Conservation (phyloP, 1,139 yeast genomes). For the Nakaseomyces sp. region DNA sequence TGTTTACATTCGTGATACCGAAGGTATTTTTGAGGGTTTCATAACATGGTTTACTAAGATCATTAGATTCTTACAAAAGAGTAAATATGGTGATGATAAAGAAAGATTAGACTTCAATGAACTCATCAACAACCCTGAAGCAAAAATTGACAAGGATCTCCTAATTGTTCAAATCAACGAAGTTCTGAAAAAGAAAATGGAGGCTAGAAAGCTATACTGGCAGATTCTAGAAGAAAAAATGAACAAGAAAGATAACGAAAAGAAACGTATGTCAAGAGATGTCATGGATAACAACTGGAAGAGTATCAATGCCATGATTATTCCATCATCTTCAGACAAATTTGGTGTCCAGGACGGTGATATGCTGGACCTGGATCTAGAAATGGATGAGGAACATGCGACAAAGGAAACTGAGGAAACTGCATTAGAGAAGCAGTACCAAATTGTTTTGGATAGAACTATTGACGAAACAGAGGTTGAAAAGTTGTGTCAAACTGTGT, state of each 20-base stretch:
- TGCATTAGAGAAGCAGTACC: constrained; percentile 23
- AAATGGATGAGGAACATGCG: constrained; percentile 28
- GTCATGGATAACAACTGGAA: constrained; percentile 42
- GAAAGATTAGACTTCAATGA: constrained; percentile 35
- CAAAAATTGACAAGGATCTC: constrained; percentile 29
- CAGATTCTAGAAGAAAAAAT: constrained; percentile 27
- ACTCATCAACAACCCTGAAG: constrained; percentile 22
- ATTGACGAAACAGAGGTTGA: constrained; percentile 32
- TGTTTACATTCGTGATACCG: constrained; percentile 65
- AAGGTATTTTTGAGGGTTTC: constrained; percentile 58
- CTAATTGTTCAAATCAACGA: constrained; percentile 39
- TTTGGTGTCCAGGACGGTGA: constrained; percentile 57
- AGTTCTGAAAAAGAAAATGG: constrained; percentile 38
- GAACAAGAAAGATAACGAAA: constrained; percentile 14
- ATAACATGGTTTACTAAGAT: constrained; percentile 62
- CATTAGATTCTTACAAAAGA: constrained; percentile 51
- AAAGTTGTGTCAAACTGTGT: constrained; percentile 16
- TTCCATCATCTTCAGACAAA: constrained; percentile 39
- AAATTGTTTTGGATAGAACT: constrained; percentile 24
- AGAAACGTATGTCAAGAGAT: constrained; percentile 12
- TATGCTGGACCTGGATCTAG: constrained; percentile 46
- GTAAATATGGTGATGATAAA: constrained; percentile 36
- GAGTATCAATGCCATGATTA: constrained; percentile 37
- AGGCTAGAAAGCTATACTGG: constrained; percentile 35
- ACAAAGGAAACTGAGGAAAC: constrained; percentile 11